These are phyloP conservation scores for Acrodontium crateriforme DNA, from an alignment of 2,329 filamentous ascomycete species.

Conservation along the genomic window DNA sequence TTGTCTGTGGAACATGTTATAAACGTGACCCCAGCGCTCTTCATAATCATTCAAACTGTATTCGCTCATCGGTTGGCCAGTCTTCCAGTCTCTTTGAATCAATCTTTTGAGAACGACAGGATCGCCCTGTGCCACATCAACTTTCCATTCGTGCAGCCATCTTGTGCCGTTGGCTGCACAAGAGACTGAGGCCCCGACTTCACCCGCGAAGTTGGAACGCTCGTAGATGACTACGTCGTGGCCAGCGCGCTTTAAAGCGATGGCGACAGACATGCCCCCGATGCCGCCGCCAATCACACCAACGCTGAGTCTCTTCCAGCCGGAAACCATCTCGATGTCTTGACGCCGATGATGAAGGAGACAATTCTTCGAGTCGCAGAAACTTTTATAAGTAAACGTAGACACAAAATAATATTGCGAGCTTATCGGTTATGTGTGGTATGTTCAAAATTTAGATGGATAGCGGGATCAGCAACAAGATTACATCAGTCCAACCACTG, in stretches of 20 bases:
- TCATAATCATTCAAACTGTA: conserved; percentile 53
- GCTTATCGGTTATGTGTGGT: too few species aligned
- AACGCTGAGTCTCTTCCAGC: conserved; percentile 14
- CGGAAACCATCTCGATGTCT: too few species aligned
- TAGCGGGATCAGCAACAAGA: too few species aligned
- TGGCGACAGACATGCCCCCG: conserved; percentile 38
- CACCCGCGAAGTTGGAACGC: conserved; percentile 49
- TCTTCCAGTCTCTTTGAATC: conserved; percentile 58
- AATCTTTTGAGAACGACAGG: conserved; percentile 52
- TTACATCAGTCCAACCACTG: too few species aligned
- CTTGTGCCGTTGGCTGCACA: conserved; percentile 57
- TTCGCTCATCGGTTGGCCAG: conserved; percentile 50
- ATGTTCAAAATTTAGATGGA: too few species aligned
- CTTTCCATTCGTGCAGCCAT: conserved; percentile 55
- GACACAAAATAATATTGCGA: too few species aligned
- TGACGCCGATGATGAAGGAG: too few species aligned
- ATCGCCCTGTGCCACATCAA: conserved; percentile 50
- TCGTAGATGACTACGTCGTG: conserved; percentile 49
- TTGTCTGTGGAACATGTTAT: conserved; percentile 57
- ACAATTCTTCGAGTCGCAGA: too few species aligned
- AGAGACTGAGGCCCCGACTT: conserved; percentile 53
- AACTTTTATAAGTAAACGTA: too few species aligned
- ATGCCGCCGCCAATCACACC: conserved; percentile 39
- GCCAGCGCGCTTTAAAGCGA: conserved; percentile 39
- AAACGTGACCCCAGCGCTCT: conserved; percentile 49